Evolutionary conservation across 108 stramenopile genomes (phyloP), one percentile per base, ranked within the genome.

Genomic region (Cyclotella cryptica): DNA sequence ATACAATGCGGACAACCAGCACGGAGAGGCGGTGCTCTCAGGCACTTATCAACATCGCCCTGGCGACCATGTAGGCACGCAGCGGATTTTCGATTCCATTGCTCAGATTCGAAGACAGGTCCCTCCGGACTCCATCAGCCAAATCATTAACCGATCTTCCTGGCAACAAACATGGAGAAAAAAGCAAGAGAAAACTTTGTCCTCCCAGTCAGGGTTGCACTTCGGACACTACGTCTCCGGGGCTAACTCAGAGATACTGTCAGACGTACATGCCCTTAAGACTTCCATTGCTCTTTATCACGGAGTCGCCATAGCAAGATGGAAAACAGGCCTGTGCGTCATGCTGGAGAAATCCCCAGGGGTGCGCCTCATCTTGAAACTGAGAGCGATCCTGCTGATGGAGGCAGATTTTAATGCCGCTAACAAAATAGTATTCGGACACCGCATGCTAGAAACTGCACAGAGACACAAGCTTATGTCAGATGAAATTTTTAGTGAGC

Each of bases 401-500:
- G n/a, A n/a, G n/a, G n/a, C n/a, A n/a, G n/a, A n/a, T n/a, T n/a
- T n/a, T n/a, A n/a, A n/a, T n/a, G n/a, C n/a, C n/a, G n/a, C n/a
- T n/a, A n/a, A n/a, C n/a, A n/a, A n/a, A n/a, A n/a, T n/a, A n/a
- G n/a, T n/a, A n/a, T n/a, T n/a, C n/a, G n/a, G n/a, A n/a, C n/a
- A n/a, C n/a, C n/a, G n/a, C n/a, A n/a, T n/a, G 72, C 4, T 74
- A 62, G 51, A 74, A 29, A 63, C 63, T 40, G 72, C 35, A 4
- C 24, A 62, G 39, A 18, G 12, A 10, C 30, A 51, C 41, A 49
- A 49, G 1, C 45, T 73, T 1, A 73, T 73, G 60, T 18, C 27
- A 64, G 72, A 63, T 9, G 72, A 74, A 52, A 74, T 74, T 21
- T 74, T 52, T 35, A 74, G 19, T n/a, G n/a, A n/a, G n/a, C n/a